Evolutionary conservation across 2,329 filamentous ascomycete genomes (phyloP).

Genomic region (Bipolaris victoriae): DNA sequence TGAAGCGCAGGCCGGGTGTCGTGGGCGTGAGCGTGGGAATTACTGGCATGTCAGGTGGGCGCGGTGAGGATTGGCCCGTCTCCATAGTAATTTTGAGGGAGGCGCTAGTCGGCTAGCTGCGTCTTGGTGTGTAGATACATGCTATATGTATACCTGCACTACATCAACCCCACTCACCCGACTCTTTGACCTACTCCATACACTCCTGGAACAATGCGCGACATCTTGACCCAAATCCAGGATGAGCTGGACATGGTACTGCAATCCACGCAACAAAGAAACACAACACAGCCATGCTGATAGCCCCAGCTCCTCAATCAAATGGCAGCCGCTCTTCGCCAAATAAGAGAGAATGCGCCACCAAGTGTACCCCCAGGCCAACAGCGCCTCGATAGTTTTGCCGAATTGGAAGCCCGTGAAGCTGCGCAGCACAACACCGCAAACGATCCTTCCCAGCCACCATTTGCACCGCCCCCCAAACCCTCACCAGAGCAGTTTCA

Average conservation of each 20-base stretch:
- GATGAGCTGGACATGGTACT: constrained; percentile 80
- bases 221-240: constrained; percentile 82
- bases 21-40: constrained; percentile 3
- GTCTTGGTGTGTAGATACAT: constrained; percentile 10
- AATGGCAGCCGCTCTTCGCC: constrained; percentile 54
- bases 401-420: constrained; percentile 39
- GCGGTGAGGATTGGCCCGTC: constrained; percentile 1
- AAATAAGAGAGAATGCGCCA: constrained; percentile 52
- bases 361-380: constrained; percentile 53
- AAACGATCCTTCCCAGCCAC: constrained; percentile 20
- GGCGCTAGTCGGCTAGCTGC: constrained; percentile 27
- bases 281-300: constrained; percentile 3
- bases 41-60: constrained; percentile 3
- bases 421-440: constrained; percentile 21
- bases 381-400: constrained; percentile 45
- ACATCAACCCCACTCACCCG: constrained; percentile 9
- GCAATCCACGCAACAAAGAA: neutral
- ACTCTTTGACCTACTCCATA: neutral
- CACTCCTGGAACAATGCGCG: constrained; percentile 61
- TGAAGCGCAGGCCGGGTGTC: neutral
- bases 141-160: neutral
- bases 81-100: constrained; percentile 6
- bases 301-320: constrained; percentile 52
- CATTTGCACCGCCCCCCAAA: constrained; percentile 18
- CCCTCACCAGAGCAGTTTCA: constrained; percentile 59